Evolutionary conservation across 352 stramenopile species (phyloP), one percentile per base, ranked within the genome.

Genomic region (Globisporangium cystogenes): DNA sequence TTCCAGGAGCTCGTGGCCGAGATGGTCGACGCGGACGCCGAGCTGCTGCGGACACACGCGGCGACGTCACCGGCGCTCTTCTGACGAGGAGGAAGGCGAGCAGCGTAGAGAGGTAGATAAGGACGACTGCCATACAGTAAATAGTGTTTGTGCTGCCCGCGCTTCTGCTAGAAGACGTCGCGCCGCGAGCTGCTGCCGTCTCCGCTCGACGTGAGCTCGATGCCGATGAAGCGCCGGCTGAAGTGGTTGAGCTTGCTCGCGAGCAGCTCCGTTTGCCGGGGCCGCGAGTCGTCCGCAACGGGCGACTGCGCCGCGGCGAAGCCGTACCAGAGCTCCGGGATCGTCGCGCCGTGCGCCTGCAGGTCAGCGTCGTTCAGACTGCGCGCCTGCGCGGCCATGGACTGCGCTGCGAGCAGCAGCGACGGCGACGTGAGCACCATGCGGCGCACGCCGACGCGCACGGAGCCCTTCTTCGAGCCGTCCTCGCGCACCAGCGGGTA

Each of bases 1-100:
- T 99, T 99, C 67, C 68, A 87, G 42, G 74, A 90, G 27, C 81
- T 99, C 21, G 95, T 99, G 6, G 79, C 86, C 40, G 96, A 99
- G 67, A 99, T 99, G 97, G 90, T 99, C 36, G 70, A 87, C 36
- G 76, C 82, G 15, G 96, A 99, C 59, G 46, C 48, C 0, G 53
- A 59, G 6, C 49, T 75, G 39, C 39, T 82, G 0, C 52, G 54
- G 48, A 42, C 50, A 3, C 53, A 55, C 16, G 47, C 55, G 18
- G 31, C 27, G 16, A 35, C 47, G 2, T 43, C 55, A 14, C 47
- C 49, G 1, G 23, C 26, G 7, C 36, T 61, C 47, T 55, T 51
- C 24, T 61, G 31, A 55, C 12, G 12, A 35, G 40, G 7, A 21
- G 18, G 18, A 43, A n/a, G n/a, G n/a, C n/a, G n/a, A n/a, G n/a